Conservation (phyloP, 352 stramenopile species). For the Globisporangium echinulatum region DNA sequence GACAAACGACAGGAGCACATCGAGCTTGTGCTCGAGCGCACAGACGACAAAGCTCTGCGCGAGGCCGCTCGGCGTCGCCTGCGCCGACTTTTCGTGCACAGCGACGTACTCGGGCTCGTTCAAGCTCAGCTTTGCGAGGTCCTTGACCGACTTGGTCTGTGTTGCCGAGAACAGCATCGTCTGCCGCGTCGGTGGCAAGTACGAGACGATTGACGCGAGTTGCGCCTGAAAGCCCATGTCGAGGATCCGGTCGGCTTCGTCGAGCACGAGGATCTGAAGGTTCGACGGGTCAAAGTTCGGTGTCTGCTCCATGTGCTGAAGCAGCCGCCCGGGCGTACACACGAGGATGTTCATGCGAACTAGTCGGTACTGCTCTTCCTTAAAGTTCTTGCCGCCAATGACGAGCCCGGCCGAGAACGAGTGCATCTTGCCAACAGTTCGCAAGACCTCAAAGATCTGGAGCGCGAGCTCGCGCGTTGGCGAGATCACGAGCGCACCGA, state of each 20-base stretch:
- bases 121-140: constrained; percentile 94
- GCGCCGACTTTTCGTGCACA: constrained; percentile 90
- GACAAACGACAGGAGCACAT: constrained; percentile 98
- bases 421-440: constrained; percentile 93
- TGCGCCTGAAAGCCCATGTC: constrained; percentile 99
- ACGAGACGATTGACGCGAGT: constrained; percentile 94
- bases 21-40: constrained; percentile 93
- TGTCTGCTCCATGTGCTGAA: constrained; percentile 99
- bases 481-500: constrained; percentile 95
- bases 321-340: constrained; percentile 92
- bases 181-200: constrained; percentile 92
- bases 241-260: constrained; percentile 99
- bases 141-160: constrained; percentile 96
- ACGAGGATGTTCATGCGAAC: constrained; percentile 96
- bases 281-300: constrained; percentile 93
- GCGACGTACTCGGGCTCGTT: constrained; percentile 96
- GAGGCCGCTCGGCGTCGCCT: constrained; percentile 90
- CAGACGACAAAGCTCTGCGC: constrained; percentile 96
- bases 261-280: constrained; percentile 95
- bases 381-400: constrained; percentile 95
- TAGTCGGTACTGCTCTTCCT: constrained; percentile 94
- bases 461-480: constrained; percentile 98
- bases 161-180: constrained; percentile 97
- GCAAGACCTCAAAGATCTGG: constrained; percentile 99
- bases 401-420: constrained; percentile 95